Evolutionary conservation across 148 eudicot genomes (phyloP).

Genomic region (Camellia japonica): DNA sequence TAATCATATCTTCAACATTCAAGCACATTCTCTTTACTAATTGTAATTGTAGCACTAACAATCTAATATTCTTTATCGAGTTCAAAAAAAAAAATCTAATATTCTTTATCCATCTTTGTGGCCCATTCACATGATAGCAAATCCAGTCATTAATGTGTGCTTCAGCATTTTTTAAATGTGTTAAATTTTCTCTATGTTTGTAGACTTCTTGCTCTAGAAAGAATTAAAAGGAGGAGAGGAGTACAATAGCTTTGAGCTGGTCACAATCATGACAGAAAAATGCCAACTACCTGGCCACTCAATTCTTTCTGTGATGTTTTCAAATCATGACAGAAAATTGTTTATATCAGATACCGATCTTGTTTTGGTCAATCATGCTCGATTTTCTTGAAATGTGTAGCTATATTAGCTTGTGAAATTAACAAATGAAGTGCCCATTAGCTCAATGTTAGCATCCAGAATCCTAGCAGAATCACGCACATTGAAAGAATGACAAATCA

Average conservation of each 20-base stretch:
- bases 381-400: background rate
- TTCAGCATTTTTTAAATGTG: background rate
- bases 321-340: background rate
- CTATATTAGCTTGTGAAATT: background rate
- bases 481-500: background rate
- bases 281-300: too few relatives aligned
- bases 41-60: too few relatives aligned
- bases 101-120: background rate
- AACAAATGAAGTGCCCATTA: background rate
- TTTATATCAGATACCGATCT: background rate
- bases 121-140: background rate
- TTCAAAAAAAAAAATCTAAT: too few relatives aligned
- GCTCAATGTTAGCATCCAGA: background rate
- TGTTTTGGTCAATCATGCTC: background rate
- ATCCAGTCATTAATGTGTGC: background rate
- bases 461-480: background rate
- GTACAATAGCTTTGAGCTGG: background rate
- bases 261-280: too few relatives aligned
- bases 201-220: background rate
- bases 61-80: background rate
- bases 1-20: background rate
- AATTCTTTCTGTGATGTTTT: too few relatives aligned
- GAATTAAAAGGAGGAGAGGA: background rate
- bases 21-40: background rate
- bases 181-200: background rate